Base-by-base conservation (phyloP, 1,284 basidiomycete species). In the Athelia psychrophila region DNA sequence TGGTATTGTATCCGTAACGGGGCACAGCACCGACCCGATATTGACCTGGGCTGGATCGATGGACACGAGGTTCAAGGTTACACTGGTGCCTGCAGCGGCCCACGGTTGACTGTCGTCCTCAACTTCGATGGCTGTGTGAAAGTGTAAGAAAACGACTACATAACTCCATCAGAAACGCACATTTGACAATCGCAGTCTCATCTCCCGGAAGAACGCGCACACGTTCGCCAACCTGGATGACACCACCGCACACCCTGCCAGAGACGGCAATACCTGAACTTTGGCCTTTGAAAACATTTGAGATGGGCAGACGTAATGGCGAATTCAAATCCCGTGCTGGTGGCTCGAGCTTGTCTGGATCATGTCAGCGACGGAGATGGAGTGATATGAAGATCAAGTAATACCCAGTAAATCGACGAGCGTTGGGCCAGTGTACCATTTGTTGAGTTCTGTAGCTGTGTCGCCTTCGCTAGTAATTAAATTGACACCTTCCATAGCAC, bases 201-300 rank as follows among this genome's bases (percentile, higher is more conserved):
- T 98, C 95, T 3, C 96, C 97, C 0, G 97, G 97, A 0, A 97
- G 74, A 33, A 94, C 84, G 30, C 93, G 79, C 22, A 99, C 60
- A 23, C 83, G 77, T 69, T 99, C 96, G 3, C 97, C 96, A 6
- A 95, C 88, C 69, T 98, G 95, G 1, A 98, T 79, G 23, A 98
- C 76, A 12, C 96, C 96, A 44, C 86, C 85, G 54, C 88, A 90
- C 30, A 99, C 74, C 32, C 95, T 77, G n/a, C 96, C 97, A 22
- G 88, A 83, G 0, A 97, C 85, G 1, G 87, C 91, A 1, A 86
- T 82, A 16, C 92, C 92, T 3, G 91, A 86, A 6, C 88, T 83
- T 61, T 89, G 84, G 22, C 91, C 91, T 68, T 88, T 94, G 80
- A 97, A 99, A 2, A 98, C 93, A 66, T 99, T 99, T 13, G 93